Evolutionary conservation across 2,329 filamentous ascomycete species (phyloP), one percentile per base, ranked within the genome.

Genomic region (Aureobasidium sp.): DNA sequence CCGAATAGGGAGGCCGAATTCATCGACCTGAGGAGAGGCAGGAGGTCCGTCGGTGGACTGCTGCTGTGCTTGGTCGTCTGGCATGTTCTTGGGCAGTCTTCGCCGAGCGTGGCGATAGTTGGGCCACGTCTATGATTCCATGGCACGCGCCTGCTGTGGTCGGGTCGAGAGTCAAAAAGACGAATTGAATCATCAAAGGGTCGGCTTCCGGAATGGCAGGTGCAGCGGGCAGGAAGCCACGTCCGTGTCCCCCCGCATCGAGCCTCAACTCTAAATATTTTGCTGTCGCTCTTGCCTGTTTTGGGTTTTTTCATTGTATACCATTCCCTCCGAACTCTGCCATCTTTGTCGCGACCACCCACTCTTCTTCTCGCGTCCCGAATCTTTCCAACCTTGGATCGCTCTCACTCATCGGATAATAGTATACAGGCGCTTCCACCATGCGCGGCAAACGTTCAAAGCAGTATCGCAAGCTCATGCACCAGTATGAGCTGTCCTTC

Each of bases 401-500:
- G n/a, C 17, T 41, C 34, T 51, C 51, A 20, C 34, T 32, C 57
- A 44, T 7, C 63, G 8, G 6, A 37, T n/a, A 29, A 32, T 3
- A 20, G 17, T 26, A 8, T n/a, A 48, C 20, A 36, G 10, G 2
- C 15, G 12, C 71, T 70, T 73, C 67, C 74, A 82, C 69, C 53
- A 89, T 88, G 84, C 81, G 85, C 70, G 86, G 85, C 60, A 90
- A 89, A 76, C 81, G 84, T 64, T 82, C 80, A 46, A 87, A 89
- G 76, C 86, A 88, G 70, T 92, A 91, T 74, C 85, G 87, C 72
- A 97, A 97, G 85, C 86, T 97, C 71, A 95, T 99, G 87, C 87
- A 91, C 76, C 88, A 93, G 72, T 96, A 92, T 82, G 86, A 87
- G 72, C 83, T 93, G 74, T 87, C 86, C 64, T 97, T 96, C 73